A percentile compares a stretch with the other conserved stretches of the same genome.
Conservation (phyloP, 78 protist genomes). For the Dictyostelium purpureum region DNA sequence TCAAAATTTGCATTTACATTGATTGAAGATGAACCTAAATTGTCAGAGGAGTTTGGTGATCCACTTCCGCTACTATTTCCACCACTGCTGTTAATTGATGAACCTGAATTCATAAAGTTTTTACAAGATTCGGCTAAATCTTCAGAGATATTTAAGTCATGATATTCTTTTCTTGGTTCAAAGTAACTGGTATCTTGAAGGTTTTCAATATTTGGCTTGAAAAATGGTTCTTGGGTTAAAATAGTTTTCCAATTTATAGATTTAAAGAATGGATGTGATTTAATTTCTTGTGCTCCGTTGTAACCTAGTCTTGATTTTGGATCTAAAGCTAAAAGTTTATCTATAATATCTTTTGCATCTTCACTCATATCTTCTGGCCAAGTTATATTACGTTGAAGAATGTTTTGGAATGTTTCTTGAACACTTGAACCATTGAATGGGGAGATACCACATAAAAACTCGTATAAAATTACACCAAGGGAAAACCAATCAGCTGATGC, state of each 20-base stretch:
- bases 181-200: conserved; percentile 78
- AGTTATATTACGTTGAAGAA: conserved; percentile 53
- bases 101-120: background rate
- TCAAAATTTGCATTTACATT: conserved; percentile 17
- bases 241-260: conserved; percentile 81
- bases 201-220: conserved; percentile 51
- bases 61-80: background rate
- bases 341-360: conserved; percentile 68
- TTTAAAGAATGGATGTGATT: conserved; percentile 82
- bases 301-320: conserved; percentile 73
- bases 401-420: conserved; percentile 82
- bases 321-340: conserved; percentile 61
- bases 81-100: background rate
- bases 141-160: conserved; percentile 40
- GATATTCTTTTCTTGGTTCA: conserved; percentile 71
- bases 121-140: conserved; percentile 11
- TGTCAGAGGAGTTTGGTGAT: background rate
- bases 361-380: conserved; percentile 75
- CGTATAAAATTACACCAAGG: conserved; percentile 78
- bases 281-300: conserved; percentile 79
- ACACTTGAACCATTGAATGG: conserved; percentile 80
- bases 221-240: conserved; percentile 66
- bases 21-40: background rate
- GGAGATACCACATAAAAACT: conserved; percentile 71
- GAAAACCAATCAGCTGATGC: conserved; percentile 83